phyloP scores from a whole-genome alignment of 495 filamentous ascomycete species.

The Sabuloglossum arenarium region DNA sequence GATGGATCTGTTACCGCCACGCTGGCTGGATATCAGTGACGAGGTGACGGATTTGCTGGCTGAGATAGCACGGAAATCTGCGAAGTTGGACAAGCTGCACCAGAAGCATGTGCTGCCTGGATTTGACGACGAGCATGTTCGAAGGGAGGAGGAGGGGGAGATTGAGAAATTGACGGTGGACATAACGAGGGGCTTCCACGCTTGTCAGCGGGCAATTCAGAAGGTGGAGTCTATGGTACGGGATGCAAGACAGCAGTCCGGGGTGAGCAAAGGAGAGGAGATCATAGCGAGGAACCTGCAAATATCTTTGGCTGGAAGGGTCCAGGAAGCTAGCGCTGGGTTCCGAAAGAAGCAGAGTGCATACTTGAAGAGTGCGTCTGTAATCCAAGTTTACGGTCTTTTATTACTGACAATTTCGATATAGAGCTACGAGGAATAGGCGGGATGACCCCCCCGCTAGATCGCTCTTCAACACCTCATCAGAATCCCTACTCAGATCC shows the following conservation, averaged over 20 bases:
- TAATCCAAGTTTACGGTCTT: not conserved
- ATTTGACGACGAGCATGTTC: constrained; percentile 84
- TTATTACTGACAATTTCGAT: not conserved
- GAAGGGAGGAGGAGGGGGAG: constrained; percentile 59
- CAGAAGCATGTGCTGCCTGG: constrained; percentile 93
- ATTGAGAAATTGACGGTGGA: constrained; percentile 82
- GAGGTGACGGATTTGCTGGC: constrained; percentile 72
- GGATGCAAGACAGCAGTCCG: constrained; percentile 36
- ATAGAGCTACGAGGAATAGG: constrained; percentile 70
- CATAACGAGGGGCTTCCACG: constrained; percentile 74
- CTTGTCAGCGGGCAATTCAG: constrained; percentile 73
- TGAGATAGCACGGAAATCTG: constrained; percentile 61
- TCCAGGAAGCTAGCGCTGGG: constrained; percentile 78
- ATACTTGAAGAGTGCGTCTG: constrained; percentile 67
- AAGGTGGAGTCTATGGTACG: constrained; percentile 67
- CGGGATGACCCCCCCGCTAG: constrained; percentile 37
- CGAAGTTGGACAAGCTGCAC: constrained; percentile 74
- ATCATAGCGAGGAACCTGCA: constrained; percentile 93
- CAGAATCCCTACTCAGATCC: constrained; percentile 51
- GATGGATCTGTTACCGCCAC: constrained; percentile 89
- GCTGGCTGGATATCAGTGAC: constrained; percentile 89
- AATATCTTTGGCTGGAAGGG: constrained; percentile 64
- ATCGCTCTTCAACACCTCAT: constrained; percentile 42
- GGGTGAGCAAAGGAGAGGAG: constrained; percentile 60
- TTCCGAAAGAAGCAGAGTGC: constrained; percentile 95